Conservation (phyloP, 1,139 yeast species). For the Scheffersomyces titani region DNA sequence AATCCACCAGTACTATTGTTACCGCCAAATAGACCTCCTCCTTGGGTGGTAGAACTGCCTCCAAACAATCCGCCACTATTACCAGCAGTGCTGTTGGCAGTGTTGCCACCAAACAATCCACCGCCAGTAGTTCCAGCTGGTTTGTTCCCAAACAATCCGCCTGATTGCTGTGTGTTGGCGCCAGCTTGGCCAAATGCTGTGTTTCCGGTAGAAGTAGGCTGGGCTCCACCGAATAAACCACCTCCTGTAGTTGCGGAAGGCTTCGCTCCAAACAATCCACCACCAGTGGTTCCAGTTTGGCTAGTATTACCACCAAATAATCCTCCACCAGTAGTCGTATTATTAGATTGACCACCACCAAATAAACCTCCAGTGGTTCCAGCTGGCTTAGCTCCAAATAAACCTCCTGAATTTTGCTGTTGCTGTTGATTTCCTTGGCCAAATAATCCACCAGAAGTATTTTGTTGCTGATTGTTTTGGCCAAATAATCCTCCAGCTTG, state of each 20-base stretch:
- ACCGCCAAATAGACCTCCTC: slow-evolving; percentile 7
- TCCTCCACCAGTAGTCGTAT: slow-evolving; percentile 16
- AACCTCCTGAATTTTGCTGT: slow-evolving; percentile 16
- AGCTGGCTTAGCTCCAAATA: slow-evolving; percentile 20
- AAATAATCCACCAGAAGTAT: slow-evolving; percentile 22
- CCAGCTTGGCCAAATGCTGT: slow-evolving; percentile 6
- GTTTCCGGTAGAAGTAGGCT: slow-evolving; percentile 4
- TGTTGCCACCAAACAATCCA: slow-evolving; percentile 17
- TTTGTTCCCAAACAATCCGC: slow-evolving; percentile 19
- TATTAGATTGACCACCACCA: slow-evolving; percentile 7
- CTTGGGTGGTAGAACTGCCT: slow-evolving; percentile 7
- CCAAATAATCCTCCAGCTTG: slow-evolving; percentile 33
- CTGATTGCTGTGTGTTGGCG: slow-evolving; percentile 7
- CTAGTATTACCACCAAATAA: slow-evolving; percentile 27
- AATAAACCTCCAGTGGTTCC: slow-evolving; percentile 15
- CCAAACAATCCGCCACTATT: slow-evolving; percentile 19
- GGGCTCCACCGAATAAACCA: slow-evolving; percentile 18
- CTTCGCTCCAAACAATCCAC: slow-evolving; percentile 25
- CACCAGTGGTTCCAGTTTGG: slow-evolving; percentile 9
- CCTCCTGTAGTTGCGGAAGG: slow-evolving; percentile 16
- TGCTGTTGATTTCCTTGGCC: slow-evolving; percentile 14
- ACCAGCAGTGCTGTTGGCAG: slow-evolving; percentile 5
- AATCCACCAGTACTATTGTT: slow-evolving; percentile 7
- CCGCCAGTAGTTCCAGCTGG: slow-evolving; percentile 10
- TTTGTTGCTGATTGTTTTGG: slow-evolving; percentile 8